Conservation (phyloP, 2,329 filamentous ascomycete species). For the Ophiostoma ips region DNA sequence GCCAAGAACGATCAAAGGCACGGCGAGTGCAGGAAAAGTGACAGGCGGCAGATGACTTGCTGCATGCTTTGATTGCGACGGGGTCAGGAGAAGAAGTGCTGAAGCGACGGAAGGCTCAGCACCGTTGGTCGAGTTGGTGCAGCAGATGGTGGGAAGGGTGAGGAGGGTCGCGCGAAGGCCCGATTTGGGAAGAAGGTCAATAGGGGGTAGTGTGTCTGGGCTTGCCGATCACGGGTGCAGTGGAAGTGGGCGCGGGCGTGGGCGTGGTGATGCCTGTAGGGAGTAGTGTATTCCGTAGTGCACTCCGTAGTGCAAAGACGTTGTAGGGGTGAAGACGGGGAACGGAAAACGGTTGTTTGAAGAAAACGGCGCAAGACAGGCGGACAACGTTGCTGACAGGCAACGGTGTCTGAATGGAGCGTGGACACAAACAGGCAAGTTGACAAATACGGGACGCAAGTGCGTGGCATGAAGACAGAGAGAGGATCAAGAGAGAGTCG, state of each 20-base stretch:
- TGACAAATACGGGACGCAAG: too few relatives aligned
- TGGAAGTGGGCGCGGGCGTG: not conserved
- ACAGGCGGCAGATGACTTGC: not conserved
- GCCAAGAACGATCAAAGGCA: not conserved
- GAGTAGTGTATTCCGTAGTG: too few relatives aligned
- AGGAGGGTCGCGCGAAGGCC: slow-evolving; percentile 7
- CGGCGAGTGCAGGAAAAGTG: not conserved
- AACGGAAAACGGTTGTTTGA: too few relatives aligned
- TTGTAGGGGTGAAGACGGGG: too few relatives aligned
- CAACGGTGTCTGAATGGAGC: too few relatives aligned
- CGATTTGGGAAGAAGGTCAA: slow-evolving; percentile 6
- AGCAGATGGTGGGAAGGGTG: slow-evolving; percentile 2
- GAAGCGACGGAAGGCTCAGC: slow-evolving; percentile 12
- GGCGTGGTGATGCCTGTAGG: too few relatives aligned
- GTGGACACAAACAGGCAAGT: too few relatives aligned
- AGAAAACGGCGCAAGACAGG: too few relatives aligned
- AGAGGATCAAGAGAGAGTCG: not conserved
- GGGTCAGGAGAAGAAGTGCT: not conserved
- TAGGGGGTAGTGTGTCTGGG: not conserved
- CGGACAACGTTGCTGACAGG: too few relatives aligned
- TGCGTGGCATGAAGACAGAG: not conserved
- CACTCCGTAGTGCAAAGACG: too few relatives aligned
- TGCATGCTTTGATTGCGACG: not conserved
- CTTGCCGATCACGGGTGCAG: not conserved
- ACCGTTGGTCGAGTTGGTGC: not conserved